A percentile compares a stretch with the other conserved stretches of the same genome.
phyloP scores from a whole-genome alignment of 495 filamentous ascomycete genomes.

The Aspergillus bridgeri region DNA sequence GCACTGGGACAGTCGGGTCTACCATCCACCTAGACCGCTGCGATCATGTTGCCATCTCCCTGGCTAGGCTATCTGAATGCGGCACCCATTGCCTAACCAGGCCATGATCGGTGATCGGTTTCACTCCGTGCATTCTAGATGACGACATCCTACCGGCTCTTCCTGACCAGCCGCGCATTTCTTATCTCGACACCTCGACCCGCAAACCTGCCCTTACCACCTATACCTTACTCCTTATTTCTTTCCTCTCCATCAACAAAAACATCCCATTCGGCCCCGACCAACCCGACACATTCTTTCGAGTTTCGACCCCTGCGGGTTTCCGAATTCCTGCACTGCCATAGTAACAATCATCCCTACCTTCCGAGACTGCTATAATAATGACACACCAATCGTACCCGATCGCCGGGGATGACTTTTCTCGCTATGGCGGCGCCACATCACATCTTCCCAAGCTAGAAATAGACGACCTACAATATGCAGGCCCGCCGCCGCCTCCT shows the following conservation, averaged over 20 bases:
- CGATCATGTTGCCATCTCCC: not conserved
- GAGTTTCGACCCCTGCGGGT: not conserved
- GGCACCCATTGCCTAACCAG: conserved; percentile 7
- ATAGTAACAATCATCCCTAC: not conserved
- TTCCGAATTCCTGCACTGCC: not conserved
- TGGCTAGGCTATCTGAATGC: not conserved
- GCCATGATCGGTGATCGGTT: conserved; percentile 7
- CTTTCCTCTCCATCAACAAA: not conserved
- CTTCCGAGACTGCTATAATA: conserved; percentile 8
- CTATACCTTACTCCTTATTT: too few species aligned
- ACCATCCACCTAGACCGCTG: not conserved
- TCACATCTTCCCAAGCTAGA: conserved; percentile 19
- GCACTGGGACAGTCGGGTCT: too few species aligned
- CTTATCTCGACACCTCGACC: not conserved
- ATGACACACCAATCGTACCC: conserved; percentile 20
- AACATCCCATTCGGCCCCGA: not conserved
- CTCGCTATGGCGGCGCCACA: conserved; percentile 23
- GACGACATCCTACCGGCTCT: conserved; percentile 6
- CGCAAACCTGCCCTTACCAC: not conserved
- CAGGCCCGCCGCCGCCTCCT: conserved; percentile 16
- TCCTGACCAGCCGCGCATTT: not conserved
- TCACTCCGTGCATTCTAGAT: conserved; percentile 5
- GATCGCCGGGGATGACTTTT: conserved; percentile 17
- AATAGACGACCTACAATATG: conserved; percentile 13
- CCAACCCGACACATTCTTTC: not conserved